Conservation (phyloP, 1,139 yeast species). For the Lodderomyces jiufengensis region DNA sequence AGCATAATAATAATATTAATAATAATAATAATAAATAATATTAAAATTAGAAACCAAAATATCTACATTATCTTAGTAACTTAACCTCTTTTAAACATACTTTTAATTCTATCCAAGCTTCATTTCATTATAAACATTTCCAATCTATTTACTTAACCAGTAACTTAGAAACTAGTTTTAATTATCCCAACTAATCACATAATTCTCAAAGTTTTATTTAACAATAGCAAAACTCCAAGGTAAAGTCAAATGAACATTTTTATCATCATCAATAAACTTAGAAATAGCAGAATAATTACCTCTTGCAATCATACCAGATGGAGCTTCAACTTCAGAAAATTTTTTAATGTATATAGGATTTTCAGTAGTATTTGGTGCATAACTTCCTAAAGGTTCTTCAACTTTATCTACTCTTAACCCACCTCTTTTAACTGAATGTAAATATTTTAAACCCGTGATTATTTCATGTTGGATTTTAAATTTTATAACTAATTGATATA, state of each 20-base stretch:
- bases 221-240: constrained; percentile 87
- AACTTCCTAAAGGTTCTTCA: constrained; percentile 87
- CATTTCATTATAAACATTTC: no score
- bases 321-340: constrained; percentile 87
- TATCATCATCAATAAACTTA: constrained; percentile 86
- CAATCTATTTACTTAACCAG: no score
- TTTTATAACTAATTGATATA: constrained; percentile 68
- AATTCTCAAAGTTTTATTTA: constrained; percentile 28
- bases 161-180: no score
- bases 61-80: no score
- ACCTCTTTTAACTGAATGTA: constrained; percentile 80
- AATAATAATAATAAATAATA: no score
- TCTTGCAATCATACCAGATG: constrained; percentile 83
- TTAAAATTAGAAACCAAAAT: no score
- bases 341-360: constrained; percentile 78
- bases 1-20: not conserved
- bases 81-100: no score
- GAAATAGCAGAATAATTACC: constrained; percentile 81
- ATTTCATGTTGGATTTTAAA: constrained; percentile 90
- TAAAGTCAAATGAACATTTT: constrained; percentile 64
- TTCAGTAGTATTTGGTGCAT: constrained; percentile 82
- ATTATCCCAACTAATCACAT: no score
- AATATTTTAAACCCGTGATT: constrained; percentile 84
- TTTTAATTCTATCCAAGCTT: no score
- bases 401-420: constrained; percentile 84